These are phyloP conservation scores for Wickerhamiella australiensis DNA, from an alignment of 805 yeast genomes.

Conservation along the genomic window DNA sequence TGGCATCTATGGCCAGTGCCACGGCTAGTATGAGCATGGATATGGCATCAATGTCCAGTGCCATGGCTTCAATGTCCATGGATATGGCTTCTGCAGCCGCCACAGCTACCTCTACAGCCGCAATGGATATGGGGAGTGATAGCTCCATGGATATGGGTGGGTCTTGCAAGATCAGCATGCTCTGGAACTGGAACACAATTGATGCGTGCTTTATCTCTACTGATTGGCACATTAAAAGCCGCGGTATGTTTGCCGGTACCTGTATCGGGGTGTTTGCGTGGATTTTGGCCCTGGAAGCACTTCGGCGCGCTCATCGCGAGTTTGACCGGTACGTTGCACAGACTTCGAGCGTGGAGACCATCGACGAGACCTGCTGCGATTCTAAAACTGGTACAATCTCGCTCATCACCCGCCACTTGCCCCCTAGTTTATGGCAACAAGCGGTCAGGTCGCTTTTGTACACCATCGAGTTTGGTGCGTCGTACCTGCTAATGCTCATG, in stretches of 20 bases:
- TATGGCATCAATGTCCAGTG: neutral
- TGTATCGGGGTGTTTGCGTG: constrained; percentile 56
- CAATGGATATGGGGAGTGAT: neutral
- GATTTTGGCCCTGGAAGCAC: constrained; percentile 45
- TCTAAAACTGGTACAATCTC: constrained; percentile 1
- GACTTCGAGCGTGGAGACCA: neutral
- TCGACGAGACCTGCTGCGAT: constrained; percentile 5
- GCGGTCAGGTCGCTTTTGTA: constrained; percentile 38
- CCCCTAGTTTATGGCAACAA: constrained; percentile 36
- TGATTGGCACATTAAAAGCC: constrained; percentile 49
- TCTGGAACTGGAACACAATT: constrained; percentile 64
- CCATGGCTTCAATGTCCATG: constrained; percentile 7
- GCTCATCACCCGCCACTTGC: constrained; percentile 2
- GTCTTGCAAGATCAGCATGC: constrained; percentile 36
- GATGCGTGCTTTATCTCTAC: constrained; percentile 52
- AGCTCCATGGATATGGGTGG: constrained; percentile 17
- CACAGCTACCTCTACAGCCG: constrained; percentile 10
- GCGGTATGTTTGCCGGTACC: constrained; percentile 59
- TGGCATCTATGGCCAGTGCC: constrained; percentile 16
- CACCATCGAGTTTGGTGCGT: constrained; percentile 50
- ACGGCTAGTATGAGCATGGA: constrained; percentile 16
- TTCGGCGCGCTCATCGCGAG: constrained; percentile 44
- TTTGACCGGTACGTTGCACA: constrained; percentile 25
- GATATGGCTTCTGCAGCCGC: constrained; percentile 11
- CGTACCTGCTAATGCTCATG: constrained; percentile 55